Conservation (phyloP, 148 eudicot genomes). For the Polygonum maritimum region DNA sequence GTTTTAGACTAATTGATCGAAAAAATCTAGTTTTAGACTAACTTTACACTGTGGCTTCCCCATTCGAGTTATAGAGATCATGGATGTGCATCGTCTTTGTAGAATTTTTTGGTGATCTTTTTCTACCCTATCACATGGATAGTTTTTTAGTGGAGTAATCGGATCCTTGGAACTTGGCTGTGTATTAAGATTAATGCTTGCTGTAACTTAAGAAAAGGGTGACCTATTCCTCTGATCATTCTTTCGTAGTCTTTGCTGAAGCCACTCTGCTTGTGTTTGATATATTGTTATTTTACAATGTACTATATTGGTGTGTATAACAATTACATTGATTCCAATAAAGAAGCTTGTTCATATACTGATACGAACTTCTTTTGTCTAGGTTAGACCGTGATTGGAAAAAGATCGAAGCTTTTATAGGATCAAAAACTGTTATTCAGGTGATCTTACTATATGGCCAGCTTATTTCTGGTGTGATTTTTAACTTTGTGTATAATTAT, state of each 20-base stretch:
- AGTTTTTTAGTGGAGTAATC: neutral
- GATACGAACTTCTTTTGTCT: constrained; percentile 13
- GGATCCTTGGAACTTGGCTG: neutral
- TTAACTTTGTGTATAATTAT: neutral
- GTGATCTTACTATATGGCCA: constrained; percentile 24
- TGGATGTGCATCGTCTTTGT: neutral
- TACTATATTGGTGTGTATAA: neutral
- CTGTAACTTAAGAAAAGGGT: neutral
- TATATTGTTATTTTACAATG: neutral
- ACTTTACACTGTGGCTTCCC: neutral
- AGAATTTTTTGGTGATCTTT: neutral
- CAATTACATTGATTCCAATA: neutral
- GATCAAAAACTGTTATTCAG: constrained; percentile 95
- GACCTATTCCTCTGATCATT: neutral
- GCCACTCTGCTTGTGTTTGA: neutral
- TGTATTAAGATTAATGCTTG: neutral
- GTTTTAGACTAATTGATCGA: no score
- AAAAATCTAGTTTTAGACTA: no score
- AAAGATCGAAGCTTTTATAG: constrained; percentile 90
- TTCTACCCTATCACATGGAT: neutral
- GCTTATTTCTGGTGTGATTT: neutral
- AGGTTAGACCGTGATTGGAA: constrained; percentile 99
- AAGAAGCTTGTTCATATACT: neutral
- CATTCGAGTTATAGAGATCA: neutral
- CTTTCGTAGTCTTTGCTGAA: neutral